Conservation (phyloP, 441 rosid species). For the Theobroma grandiflorum region DNA sequence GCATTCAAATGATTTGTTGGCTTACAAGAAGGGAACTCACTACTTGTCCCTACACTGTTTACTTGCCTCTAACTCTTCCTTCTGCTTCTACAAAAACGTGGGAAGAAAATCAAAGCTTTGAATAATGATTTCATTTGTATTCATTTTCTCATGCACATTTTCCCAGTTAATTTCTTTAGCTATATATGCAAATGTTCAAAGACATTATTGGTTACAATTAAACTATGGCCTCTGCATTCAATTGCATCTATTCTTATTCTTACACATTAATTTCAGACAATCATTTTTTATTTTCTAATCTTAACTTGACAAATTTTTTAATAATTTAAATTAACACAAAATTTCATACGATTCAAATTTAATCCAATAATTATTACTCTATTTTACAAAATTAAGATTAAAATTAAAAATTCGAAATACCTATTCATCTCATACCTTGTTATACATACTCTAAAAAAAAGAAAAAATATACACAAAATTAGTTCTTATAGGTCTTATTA, state of each 20-base stretch:
- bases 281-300: not conserved
- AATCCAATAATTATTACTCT: too few relatives aligned
- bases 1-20: slow-evolving; percentile 24
- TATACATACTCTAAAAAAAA: too few relatives aligned
- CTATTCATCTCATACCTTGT: too few relatives aligned
- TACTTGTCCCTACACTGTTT: slow-evolving; percentile 20
- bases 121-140: not conserved
- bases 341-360: too few relatives aligned
- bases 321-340: too few relatives aligned
- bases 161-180: not conserved
- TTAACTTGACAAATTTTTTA: too few relatives aligned
- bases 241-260: not conserved
- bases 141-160: not conserved
- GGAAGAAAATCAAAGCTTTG: not conserved
- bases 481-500: too few relatives aligned
- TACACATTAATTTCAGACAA: not conserved
- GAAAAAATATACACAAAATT: too few relatives aligned
- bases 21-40: not conserved
- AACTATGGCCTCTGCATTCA: not conserved
- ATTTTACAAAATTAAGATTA: too few relatives aligned
- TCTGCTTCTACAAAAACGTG: not conserved
- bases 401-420: too few relatives aligned
- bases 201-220: too few relatives aligned
- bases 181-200: too few relatives aligned
- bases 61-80: slow-evolving; percentile 18